Percentiles rank a stretch among this genome's conserved stretches.
These are phyloP conservation scores for Rhodotorula sp. DNA, from an alignment of 1,284 basidiomycete species.

Conservation along the genomic window DNA sequence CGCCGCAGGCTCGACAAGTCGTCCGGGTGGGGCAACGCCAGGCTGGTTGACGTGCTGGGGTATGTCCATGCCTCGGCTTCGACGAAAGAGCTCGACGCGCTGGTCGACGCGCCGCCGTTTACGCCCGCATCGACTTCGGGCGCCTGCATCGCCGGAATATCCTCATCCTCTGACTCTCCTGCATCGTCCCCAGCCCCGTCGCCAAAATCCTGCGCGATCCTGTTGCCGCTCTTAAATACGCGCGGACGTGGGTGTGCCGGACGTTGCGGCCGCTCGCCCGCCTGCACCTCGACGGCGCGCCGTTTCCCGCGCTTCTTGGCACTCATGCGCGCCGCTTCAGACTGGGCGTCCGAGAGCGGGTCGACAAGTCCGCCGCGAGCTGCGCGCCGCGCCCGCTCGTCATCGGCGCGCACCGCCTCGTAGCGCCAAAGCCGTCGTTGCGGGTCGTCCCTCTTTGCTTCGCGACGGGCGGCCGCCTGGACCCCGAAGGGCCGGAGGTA, in stretches of 20 bases:
- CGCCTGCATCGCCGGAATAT: neutral
- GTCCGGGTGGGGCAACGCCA: neutral
- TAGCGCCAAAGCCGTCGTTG: neutral
- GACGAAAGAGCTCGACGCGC: neutral
- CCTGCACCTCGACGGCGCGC: no score
- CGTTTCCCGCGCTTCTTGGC: no score
- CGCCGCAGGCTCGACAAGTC: neutral
- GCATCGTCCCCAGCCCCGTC: no score
- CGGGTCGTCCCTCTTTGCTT: neutral
- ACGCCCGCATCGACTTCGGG: neutral
- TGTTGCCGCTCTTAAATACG: no score
- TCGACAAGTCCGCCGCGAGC: neutral
- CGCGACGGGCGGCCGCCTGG: neutral
- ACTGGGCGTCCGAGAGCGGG: no score
- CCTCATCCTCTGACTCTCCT: neutral
- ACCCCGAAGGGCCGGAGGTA: conserved; percentile 4
- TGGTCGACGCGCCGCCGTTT: neutral
- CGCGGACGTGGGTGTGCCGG: no score
- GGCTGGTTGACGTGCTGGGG: neutral
- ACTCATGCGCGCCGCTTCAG: no score
- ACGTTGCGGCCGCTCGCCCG: no score
- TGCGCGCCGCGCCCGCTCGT: neutral
- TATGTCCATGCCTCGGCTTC: neutral
- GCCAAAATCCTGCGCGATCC: no score
- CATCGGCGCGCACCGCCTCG: neutral